Conservation (phyloP, 495 filamentous ascomycete genomes). For the Daldinia bambusicola region DNA sequence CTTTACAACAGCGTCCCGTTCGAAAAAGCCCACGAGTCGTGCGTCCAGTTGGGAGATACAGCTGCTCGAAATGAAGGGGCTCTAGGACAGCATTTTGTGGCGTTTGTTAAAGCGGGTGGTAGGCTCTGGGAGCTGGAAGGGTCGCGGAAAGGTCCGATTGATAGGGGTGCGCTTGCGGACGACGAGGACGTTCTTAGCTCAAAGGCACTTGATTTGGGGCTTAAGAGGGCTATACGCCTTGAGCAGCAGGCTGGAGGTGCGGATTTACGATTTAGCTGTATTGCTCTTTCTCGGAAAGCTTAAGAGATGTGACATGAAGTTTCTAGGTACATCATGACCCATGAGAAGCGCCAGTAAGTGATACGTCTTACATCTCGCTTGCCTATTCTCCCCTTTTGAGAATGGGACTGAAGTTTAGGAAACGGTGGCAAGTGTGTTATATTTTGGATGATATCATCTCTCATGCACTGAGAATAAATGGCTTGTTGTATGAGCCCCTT, state of each 20-base stretch:
- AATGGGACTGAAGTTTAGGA: too few relatives aligned
- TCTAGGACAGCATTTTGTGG: constrained; percentile 76
- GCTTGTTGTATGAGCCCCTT: neutral
- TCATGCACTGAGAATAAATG: neutral
- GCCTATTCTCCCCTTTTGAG: neutral
- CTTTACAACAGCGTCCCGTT: constrained; percentile 76
- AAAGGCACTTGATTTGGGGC: constrained; percentile 68
- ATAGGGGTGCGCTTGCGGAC: constrained; percentile 68
- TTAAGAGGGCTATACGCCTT: constrained; percentile 65
- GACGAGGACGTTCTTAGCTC: constrained; percentile 78
- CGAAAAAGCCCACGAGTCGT: constrained; percentile 75
- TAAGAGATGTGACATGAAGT: neutral
- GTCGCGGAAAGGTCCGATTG: constrained; percentile 73
- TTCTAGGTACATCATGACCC: neutral
- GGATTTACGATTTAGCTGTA: constrained; percentile 66
- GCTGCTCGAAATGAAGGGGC: constrained; percentile 57
- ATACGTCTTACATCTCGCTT: neutral
- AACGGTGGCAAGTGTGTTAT: neutral
- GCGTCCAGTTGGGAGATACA: constrained; percentile 74
- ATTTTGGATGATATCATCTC: neutral
- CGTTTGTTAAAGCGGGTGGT: constrained; percentile 77
- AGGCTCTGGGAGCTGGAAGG: constrained; percentile 86
- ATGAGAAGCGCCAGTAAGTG: neutral
- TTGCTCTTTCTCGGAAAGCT: constrained; percentile 56
- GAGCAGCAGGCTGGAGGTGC: constrained; percentile 53